These are phyloP conservation scores for Saussurea involucrata DNA, from an alignment of 129 eudicot species.

Conservation along the genomic window DNA sequence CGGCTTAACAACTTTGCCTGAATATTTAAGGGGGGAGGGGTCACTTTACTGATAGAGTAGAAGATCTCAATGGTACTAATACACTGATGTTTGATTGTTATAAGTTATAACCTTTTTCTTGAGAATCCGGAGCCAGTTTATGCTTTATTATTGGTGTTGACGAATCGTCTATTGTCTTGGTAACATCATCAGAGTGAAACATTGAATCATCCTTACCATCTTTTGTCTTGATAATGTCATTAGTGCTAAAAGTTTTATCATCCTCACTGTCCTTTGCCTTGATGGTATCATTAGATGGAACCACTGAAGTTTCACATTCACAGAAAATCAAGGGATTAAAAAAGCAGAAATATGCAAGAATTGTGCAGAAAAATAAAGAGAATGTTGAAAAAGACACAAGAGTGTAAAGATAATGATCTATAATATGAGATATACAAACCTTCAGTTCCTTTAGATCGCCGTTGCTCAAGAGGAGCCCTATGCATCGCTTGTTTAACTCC, in stretches of 20 bases:
- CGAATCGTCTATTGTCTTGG: conserved; percentile 13
- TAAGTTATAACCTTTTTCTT: conserved; percentile 44
- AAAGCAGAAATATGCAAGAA: background rate
- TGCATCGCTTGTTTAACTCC: conserved; percentile 81
- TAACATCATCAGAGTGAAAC: conserved; percentile 14
- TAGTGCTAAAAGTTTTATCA: conserved; percentile 13
- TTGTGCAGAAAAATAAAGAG: background rate
- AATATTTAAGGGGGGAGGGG: background rate
- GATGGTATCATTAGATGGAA: conserved; percentile 33
- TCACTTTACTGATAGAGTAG: background rate
- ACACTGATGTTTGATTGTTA: background rate
- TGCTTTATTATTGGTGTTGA: conserved; percentile 22
- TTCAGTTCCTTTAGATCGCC: conserved; percentile 63
- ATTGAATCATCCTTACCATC: conserved; percentile 19
- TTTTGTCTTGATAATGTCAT: conserved; percentile 18
- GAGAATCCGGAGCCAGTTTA: conserved; percentile 27
- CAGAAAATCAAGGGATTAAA: background rate
- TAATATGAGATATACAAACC: conserved; percentile 38
- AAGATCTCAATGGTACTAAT: background rate
- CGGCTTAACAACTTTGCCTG: conserved; percentile 33
- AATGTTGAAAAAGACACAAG: background rate
- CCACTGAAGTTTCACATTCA: conserved; percentile 15
- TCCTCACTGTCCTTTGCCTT: conserved; percentile 8
- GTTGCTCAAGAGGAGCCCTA: conserved; percentile 87
- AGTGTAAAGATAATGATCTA: background rate